Percentiles rank a stretch among this genome's conserved stretches.
phyloP scores from a whole-genome alignment of 768 basidiomycete genomes.

The Botryobasidium botryosum region DNA sequence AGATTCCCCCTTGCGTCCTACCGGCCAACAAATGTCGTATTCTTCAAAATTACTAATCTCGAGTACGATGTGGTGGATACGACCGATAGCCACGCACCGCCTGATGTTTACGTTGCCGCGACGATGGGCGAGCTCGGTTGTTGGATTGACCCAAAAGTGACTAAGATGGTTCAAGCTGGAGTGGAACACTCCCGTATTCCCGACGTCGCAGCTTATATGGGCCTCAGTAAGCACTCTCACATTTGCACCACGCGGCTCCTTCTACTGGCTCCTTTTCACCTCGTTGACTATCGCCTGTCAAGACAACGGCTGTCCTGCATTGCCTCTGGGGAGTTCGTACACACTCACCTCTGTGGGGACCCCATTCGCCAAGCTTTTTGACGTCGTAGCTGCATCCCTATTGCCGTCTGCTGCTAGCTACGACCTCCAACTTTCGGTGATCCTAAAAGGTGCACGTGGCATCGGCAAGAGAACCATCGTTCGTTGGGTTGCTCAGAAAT shows the following conservation, averaged over 20 bases:
- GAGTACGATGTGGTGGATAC: constrained; percentile 41
- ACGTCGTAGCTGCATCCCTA: constrained; percentile 44
- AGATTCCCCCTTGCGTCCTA: constrained; percentile 12
- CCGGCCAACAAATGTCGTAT: constrained; percentile 34
- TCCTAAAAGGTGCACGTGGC: constrained; percentile 67
- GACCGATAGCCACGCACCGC: constrained; percentile 18
- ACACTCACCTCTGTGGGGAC: background rate
- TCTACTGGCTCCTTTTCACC: background rate
- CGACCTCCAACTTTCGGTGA: constrained; percentile 46
- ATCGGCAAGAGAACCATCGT: constrained; percentile 63
- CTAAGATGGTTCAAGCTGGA: constrained; percentile 67
- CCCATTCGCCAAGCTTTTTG: constrained; percentile 31
- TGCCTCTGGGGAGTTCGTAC: background rate
- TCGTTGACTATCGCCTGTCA: too few species aligned
- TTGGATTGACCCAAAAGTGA: constrained; percentile 57
- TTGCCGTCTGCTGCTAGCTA: constrained; percentile 39
- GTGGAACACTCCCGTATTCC: constrained; percentile 50
- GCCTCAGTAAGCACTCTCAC: constrained; percentile 29
- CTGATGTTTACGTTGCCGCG: constrained; percentile 29
- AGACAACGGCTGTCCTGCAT: constrained; percentile 1
- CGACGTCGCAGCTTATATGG: constrained; percentile 31
- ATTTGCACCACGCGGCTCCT: background rate
- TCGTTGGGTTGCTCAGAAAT: constrained; percentile 18
- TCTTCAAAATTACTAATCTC: constrained; percentile 64
- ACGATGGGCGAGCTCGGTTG: constrained; percentile 63